A percentile compares a stretch with the other conserved stretches of the same genome.
These are phyloP conservation scores for Hyphodiscus hymeniophilus DNA, from an alignment of 495 filamentous ascomycete genomes.

Conservation along the genomic window DNA sequence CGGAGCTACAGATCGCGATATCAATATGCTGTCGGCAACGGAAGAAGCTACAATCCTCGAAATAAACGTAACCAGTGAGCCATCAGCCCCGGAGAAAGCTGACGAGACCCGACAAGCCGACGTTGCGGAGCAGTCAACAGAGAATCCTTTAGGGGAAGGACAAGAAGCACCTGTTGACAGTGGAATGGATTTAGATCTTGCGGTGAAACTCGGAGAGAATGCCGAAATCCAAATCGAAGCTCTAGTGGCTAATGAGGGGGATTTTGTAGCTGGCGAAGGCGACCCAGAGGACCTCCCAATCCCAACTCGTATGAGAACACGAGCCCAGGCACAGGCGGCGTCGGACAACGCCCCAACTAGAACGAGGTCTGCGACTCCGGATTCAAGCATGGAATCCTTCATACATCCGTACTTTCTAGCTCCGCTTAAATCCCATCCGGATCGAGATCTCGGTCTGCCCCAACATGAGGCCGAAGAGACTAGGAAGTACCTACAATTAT, in stretches of 20 bases:
- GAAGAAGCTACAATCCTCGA: neutral
- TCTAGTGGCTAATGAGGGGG: slow-evolving; percentile 30
- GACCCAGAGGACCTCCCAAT: slow-evolving; percentile 15
- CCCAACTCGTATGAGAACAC: slow-evolving; percentile 62
- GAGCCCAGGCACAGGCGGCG: slow-evolving; percentile 51
- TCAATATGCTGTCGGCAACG: neutral
- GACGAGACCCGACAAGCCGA: neutral
- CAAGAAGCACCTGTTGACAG: neutral
- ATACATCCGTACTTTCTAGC: slow-evolving; percentile 85
- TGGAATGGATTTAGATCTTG: slow-evolving; percentile 5
- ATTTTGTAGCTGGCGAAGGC: slow-evolving; percentile 21
- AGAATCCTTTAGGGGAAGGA: neutral
- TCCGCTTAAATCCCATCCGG: slow-evolving; percentile 58
- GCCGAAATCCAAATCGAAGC: slow-evolving; percentile 26
- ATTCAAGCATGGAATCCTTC: slow-evolving; percentile 39
- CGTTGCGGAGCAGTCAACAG: neutral
- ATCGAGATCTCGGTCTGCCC: slow-evolving; percentile 74
- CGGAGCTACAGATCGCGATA: neutral
- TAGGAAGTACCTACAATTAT: slow-evolving; percentile 70
- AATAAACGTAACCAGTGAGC: neutral
- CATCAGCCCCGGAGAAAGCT: neutral
- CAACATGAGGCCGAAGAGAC: slow-evolving; percentile 81
- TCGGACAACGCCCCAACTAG: slow-evolving; percentile 26
- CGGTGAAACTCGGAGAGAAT: slow-evolving; percentile 4
- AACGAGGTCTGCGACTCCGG: slow-evolving; percentile 35